A percentile compares a stretch with the other conserved stretches of the same genome.
phyloP scores from a whole-genome alignment of 2,329 filamentous ascomycete genomes.

The Diaporthe helianthi region DNA sequence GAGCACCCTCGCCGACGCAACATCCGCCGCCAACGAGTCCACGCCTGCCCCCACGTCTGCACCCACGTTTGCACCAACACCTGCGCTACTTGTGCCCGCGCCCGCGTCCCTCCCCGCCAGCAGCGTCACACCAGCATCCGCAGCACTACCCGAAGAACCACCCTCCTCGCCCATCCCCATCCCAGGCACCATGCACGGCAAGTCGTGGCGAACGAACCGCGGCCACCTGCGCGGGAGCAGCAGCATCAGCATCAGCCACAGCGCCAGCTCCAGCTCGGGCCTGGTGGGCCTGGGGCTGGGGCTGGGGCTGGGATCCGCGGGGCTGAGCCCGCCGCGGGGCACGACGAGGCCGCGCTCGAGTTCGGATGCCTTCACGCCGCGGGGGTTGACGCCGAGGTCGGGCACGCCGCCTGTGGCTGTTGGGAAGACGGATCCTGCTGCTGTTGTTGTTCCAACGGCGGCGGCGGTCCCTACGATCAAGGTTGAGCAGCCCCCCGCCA shows the following conservation, averaged over 20 bases:
- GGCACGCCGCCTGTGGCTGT: background rate
- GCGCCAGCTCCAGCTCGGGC: constrained; percentile 5
- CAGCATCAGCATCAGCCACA: constrained; percentile 24
- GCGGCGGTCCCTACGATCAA: background rate
- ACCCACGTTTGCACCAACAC: constrained; percentile 4
- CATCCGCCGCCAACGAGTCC: too few relatives aligned
- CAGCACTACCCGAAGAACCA: background rate
- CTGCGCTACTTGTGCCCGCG: background rate
- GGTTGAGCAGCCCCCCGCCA: background rate
- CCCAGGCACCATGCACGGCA: constrained; percentile 32
- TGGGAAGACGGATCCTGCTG: background rate
- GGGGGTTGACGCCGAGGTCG: background rate
- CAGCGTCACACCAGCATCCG: background rate
- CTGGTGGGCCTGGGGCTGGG: background rate
- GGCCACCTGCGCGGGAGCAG: constrained; percentile 26
- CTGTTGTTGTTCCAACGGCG: background rate
- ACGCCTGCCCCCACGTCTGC: too few relatives aligned
- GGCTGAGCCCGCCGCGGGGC: background rate
- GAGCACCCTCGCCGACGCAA: background rate
- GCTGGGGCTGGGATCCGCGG: background rate
- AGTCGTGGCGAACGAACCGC: constrained; percentile 30
- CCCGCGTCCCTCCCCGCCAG: background rate
- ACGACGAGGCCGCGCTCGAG: background rate
- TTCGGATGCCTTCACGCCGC: background rate
- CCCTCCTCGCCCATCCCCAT: constrained; percentile 1